Conservation (phyloP, 2,329 filamentous ascomycete genomes). For the Bipolaris gigantea region DNA sequence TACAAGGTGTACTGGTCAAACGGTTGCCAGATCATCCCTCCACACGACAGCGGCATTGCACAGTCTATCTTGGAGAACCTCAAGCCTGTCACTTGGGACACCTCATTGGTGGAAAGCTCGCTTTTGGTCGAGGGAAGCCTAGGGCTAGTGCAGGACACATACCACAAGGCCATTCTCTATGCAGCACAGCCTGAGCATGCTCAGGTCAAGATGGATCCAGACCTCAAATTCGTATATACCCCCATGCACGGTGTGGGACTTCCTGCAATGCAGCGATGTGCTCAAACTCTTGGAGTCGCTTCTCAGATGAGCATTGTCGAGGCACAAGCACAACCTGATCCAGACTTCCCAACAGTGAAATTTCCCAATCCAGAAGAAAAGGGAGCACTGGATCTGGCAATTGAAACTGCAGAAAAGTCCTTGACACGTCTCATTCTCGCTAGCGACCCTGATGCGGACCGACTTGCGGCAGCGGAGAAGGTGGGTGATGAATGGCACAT, state of each 20-base stretch:
- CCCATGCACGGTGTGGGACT: constrained; percentile 61
- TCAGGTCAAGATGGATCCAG: constrained; percentile 23
- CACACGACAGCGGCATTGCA: constrained; percentile 62
- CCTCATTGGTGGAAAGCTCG: constrained; percentile 46
- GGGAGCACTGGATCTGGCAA: constrained; percentile 63
- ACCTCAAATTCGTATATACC: constrained; percentile 56
- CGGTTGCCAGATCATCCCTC: constrained; percentile 67
- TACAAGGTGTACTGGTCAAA: constrained; percentile 70
- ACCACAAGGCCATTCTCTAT: constrained; percentile 49
- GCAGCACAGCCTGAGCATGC: constrained; percentile 41
- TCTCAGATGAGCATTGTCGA: constrained; percentile 53
- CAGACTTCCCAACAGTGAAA: constrained; percentile 64
- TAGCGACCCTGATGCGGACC: constrained; percentile 67
- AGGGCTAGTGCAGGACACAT: constrained; percentile 47
- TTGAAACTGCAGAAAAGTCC: constrained; percentile 56
- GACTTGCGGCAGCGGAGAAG: constrained; percentile 63
- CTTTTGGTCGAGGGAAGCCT: constrained; percentile 49
- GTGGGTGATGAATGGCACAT: constrained; percentile 60
- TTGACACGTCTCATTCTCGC: constrained; percentile 59
- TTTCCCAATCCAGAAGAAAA: constrained; percentile 69
- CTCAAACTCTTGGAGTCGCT: constrained; percentile 44
- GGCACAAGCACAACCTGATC: constrained; percentile 60
- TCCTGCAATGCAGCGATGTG: constrained; percentile 49
- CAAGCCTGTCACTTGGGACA: constrained; percentile 55
- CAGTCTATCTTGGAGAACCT: constrained; percentile 59